phyloP scores from a whole-genome alignment of 2,329 filamentous ascomycete species.

The Chaetoscypha palmicola region DNA sequence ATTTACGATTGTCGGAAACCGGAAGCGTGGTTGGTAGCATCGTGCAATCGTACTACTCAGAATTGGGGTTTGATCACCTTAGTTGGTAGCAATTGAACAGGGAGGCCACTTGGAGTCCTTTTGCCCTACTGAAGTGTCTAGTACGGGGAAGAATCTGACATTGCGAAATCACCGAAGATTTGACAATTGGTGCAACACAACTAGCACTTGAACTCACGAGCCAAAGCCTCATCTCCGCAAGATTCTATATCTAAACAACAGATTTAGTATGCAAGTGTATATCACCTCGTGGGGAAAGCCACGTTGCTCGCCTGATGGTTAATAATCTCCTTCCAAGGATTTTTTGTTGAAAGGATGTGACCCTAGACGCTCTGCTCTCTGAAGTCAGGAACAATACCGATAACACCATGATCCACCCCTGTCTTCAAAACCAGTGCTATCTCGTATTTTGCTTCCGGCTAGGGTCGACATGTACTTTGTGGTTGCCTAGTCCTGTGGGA shows the following conservation, averaged over 20 bases:
- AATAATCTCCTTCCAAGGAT: slow-evolving; percentile 10
- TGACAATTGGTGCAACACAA: background rate
- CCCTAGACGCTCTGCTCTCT: slow-evolving; percentile 7
- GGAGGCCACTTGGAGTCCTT: background rate
- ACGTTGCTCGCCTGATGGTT: slow-evolving; percentile 9
- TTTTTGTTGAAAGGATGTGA: slow-evolving; percentile 12
- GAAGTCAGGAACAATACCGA: slow-evolving; percentile 8
- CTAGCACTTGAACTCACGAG: background rate
- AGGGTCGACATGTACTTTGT: slow-evolving; percentile 11
- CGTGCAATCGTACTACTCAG: too few relatives aligned
- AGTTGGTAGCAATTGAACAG: background rate
- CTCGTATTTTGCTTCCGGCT: slow-evolving; percentile 15
- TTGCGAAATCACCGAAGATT: background rate
- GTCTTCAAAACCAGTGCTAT: background rate
- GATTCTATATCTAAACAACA: too few relatives aligned
- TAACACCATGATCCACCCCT: slow-evolving; percentile 5
- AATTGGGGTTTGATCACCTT: slow-evolving; percentile 16
- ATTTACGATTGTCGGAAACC: background rate
- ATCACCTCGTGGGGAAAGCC: slow-evolving; percentile 8
- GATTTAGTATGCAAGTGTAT: background rate
- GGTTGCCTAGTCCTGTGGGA: slow-evolving; percentile 13
- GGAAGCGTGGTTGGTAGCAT: too few relatives aligned
- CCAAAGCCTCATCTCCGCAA: background rate
- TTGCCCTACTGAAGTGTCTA: too few relatives aligned
- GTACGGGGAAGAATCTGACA: too few relatives aligned